A percentile compares a stretch with the other conserved stretches of the same genome.
Conservation (phyloP, 495 filamentous ascomycete species). For the Articulospora tetracladia region DNA sequence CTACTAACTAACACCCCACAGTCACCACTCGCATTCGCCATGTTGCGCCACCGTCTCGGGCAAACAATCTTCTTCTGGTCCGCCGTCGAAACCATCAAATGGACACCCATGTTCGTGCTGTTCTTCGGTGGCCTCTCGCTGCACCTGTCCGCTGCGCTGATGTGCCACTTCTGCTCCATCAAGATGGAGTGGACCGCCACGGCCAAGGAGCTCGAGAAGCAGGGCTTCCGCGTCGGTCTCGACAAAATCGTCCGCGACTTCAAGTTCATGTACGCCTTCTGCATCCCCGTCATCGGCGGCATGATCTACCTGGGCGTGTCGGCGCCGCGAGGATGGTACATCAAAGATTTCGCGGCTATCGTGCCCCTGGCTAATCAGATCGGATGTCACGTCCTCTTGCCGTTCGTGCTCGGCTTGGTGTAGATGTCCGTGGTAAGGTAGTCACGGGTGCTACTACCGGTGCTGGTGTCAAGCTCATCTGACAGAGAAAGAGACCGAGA, state of each 20-base stretch:
- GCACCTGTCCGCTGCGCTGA: conserved; percentile 54
- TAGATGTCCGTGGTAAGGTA: conserved; percentile 2
- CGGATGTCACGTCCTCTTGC: conserved; percentile 20
- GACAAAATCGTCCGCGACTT: conserved; percentile 14
- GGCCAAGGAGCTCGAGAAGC: conserved; percentile 52
- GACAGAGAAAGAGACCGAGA: background rate
- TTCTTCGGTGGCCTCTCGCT: conserved; percentile 61
- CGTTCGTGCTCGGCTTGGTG: conserved; percentile 8
- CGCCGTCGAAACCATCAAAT: conserved; percentile 57
- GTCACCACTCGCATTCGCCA: conserved; percentile 14
- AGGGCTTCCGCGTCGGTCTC: conserved; percentile 14
- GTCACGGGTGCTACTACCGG: too few relatives aligned
- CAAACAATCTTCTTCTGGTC: conserved; percentile 11
- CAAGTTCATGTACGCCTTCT: conserved; percentile 19
- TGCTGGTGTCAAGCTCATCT: too few relatives aligned
- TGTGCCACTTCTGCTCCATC: conserved; percentile 57
- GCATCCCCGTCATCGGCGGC: background rate
- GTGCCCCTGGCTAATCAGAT: conserved; percentile 36
- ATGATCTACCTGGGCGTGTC: conserved; percentile 32
- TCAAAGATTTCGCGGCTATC: conserved; percentile 34
- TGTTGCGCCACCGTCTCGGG: conserved; percentile 15
- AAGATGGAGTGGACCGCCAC: conserved; percentile 61
- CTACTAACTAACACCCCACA: background rate
- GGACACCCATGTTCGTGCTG: conserved; percentile 56
- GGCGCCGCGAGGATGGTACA: conserved; percentile 32